phyloP scores from a whole-genome alignment of 2,329 filamentous ascomycete genomes.

The Paecilomyces dactylethromorphus region DNA sequence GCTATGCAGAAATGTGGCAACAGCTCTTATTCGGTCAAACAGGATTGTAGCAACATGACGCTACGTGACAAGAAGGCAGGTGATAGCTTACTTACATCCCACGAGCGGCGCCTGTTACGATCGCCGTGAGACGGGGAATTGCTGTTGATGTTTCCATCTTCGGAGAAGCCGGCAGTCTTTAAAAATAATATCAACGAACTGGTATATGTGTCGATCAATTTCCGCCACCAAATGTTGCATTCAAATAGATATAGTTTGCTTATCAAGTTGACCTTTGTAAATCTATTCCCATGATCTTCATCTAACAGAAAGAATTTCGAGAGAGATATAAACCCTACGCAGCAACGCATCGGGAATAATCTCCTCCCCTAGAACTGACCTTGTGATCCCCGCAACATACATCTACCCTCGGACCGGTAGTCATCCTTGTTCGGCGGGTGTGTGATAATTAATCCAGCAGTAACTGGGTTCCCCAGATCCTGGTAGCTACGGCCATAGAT shows the following conservation, averaged over 20 bases:
- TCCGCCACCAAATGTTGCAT: neutral
- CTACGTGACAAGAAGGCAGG: neutral
- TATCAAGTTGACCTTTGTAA: neutral
- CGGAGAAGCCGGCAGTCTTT: neutral
- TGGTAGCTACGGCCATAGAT: neutral
- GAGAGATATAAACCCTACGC: neutral
- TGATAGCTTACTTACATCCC: constrained; percentile 28
- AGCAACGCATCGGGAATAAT: neutral
- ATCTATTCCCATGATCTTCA: neutral
- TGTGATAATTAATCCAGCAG: neutral
- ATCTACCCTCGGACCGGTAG: neutral
- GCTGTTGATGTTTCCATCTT: neutral
- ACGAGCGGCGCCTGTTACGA: constrained; percentile 34
- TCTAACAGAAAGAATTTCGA: neutral
- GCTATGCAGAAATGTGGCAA: neutral
- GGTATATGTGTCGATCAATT: neutral
- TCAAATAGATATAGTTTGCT: too few relatives aligned
- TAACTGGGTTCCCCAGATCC: neutral
- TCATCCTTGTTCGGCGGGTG: neutral
- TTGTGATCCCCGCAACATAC: neutral
- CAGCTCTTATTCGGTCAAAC: neutral
- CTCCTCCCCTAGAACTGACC: neutral
- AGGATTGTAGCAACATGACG: neutral
- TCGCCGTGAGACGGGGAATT: constrained; percentile 20
- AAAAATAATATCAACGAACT: neutral